Base-by-base conservation (phyloP, 495 filamentous ascomycete species). In the Cenococcum geophilum region DNA sequence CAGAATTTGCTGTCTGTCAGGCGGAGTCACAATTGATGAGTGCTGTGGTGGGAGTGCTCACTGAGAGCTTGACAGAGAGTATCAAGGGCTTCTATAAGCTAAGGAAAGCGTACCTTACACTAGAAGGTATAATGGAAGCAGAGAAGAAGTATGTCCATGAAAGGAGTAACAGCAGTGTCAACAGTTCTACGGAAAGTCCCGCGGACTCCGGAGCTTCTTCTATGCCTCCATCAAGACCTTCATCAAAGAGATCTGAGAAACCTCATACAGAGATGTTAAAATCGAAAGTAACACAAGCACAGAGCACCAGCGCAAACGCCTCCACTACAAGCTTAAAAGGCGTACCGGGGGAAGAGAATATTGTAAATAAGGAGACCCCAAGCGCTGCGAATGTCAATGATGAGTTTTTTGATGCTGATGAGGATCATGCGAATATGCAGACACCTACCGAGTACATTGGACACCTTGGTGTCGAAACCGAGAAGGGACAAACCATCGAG, bases 41-140 rank as follows among this genome's bases (percentile, higher is more conserved):
- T 67, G 95, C 93, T 6, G 87, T 98, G 16, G 82, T 96, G 4
- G 89, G 82, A 0, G 88, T 97, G 9, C 77, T 97, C 65, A 95
- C 92, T 61, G 93, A 97, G 73, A 96, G 89, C 67, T 75, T 97
- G 64, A 93, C 92, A 0, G 93, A 97, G 66, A 90, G 84, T 49
- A 82, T 98, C 69, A 89, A 86, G 72, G 89, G 89, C 0, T 96
- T 97, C 65, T 96, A 96, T 71, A 93, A 92, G 71, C 71, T 98
- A 70, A 80, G 95, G 62, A 96, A 92, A 67, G 93, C 93, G 5
- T 97, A 87, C 69, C 76, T 88, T 23, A 88, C 92, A 4, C 77
- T 98, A 18, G 87, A 96, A 71, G 80, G 79, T 5, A 87, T 98
- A 59, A 64, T 82, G 60, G 80, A 83, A 54, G 82, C 82, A 66